Evolutionary conservation across 129 eudicot species (phyloP).

Genomic region (Flaveria robusta): DNA sequence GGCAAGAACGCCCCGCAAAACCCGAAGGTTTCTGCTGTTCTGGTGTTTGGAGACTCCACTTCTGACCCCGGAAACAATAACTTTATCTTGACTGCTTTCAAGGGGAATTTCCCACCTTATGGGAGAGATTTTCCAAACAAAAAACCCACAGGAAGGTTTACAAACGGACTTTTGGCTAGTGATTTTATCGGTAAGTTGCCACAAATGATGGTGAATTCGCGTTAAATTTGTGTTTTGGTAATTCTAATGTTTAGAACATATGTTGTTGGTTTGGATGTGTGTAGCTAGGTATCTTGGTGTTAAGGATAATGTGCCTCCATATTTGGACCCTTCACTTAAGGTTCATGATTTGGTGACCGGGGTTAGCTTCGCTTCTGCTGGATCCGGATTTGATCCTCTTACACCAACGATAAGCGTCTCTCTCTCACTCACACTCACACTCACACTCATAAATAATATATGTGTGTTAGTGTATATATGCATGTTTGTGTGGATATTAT

Average conservation of each 20-base stretch:
- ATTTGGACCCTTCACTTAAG: conserved; percentile 68
- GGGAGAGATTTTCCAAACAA: conserved; percentile 63
- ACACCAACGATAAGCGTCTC: conserved; percentile 64
- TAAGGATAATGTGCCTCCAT: conserved; percentile 69
- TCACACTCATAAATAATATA: neutral
- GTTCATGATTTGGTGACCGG: conserved; percentile 66
- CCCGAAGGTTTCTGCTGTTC: conserved; percentile 48
- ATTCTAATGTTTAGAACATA: neutral
- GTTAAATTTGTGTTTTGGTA: neutral
- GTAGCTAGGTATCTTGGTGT: conserved; percentile 70
- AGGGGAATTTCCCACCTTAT: conserved; percentile 70
- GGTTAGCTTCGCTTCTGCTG: conserved; percentile 88
- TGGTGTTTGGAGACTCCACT: conserved; percentile 83
- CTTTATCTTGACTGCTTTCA: conserved; percentile 42
- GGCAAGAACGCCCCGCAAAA: conserved; percentile 1
- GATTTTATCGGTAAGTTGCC: conserved; percentile 47
- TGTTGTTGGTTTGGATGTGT: conserved; percentile 15
- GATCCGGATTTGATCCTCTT: conserved; percentile 78
- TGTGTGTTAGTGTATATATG: neutral
- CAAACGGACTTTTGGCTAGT: conserved; percentile 48
- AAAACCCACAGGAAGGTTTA: conserved; percentile 69
- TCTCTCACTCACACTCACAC: conserved; percentile 31
- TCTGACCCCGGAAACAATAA: conserved; percentile 78
- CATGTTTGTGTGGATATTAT: neutral
- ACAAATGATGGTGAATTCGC: neutral